Base-by-base conservation (phyloP, 495 filamentous ascomycete genomes). In the Daldinia childiae region DNA sequence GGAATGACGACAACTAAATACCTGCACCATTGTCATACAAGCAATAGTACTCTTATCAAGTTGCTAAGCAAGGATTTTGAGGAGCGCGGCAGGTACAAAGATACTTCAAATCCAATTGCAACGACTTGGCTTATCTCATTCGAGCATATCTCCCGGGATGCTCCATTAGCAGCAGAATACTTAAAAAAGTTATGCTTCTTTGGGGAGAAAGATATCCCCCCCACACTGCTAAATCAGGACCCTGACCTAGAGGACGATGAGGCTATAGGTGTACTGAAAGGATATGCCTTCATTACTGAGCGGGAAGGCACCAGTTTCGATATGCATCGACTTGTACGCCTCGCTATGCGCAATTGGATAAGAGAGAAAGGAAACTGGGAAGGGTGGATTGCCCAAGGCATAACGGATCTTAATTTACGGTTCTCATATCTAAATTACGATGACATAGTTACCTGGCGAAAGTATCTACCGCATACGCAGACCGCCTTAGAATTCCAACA, bases 311-410 rank as follows among this genome's bases (percentile, higher is more conserved):
- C 30, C 5, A 64, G 67, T 54, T 58, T 80, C 54, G 75, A 81
- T 48, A 74, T 86, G 15, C 81, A 86, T 64, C 74, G 81, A 24
- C 71, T 86, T 11, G 81, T 86, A 36, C 82, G 80, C 45, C 58
- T 86, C 34, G 73, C 78, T 12, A 80, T 78, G 54, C 78, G 74
- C 24, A 85, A 79, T 63, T 87, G 82, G 85, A 60, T 87, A n/a
- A 51, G 77, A 15, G 45, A 62, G 4, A 58, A 81, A 9, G 63
- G 50, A 26, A 51, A 73, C 38, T 69, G 58, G 38, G 58, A 69
- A 52, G 11, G 66, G 39, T 83, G 78, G 66, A 62, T 76, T 38
- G 72, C 74, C 7, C 59, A 74, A 12, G 74, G 75, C 4, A 45
- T 82, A 34, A 34, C 75, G 26, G 52, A 72, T 29, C 56, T 84